Evolutionary conservation across 331 rosid genomes (phyloP), one percentile per base, ranked within the genome.

Genomic region (Erythrophleum ivorense): DNA sequence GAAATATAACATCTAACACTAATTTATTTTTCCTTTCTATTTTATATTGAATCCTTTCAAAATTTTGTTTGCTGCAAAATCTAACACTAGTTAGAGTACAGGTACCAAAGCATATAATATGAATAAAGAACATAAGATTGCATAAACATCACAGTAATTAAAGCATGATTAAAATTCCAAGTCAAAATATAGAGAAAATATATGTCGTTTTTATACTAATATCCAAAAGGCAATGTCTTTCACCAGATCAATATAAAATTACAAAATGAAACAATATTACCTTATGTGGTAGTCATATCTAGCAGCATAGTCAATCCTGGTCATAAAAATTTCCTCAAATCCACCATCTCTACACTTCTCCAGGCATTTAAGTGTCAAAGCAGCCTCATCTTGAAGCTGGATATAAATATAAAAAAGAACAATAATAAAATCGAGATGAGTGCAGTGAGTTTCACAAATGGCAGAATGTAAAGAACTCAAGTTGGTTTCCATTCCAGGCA

Each of bases 251-350:
- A 52, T 65, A 40, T 33, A 53, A 34, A 76, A 66, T 48, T 45
- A 52, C 38, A 66, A 60, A n/a, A 71, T 6, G 52, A 48, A 68
- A 80, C 50, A 80, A 63, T 21, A 52, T 80, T 88, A 91, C 99
- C 99, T 92, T 72, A 96, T 82, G 78, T 91, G 89, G 78, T 91
- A 91, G 80, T 96, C 99, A 86, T 91, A 93, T 82, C 91, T 91
- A 78, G 88, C 80, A 72, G 97, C 92, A 85, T 58, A 88, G 88
- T 96, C 98, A 78, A 93, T 77, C 86, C 81, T 92, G 78, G 95
- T 94, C 97, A 96, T 88, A 86, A 93, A 96, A 68, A 88, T 83
- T 84, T 92, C 98, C 85, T 96, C 97, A 85, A 96, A 96, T 70
- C 97, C 98, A 80, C 92, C 91, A 76, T 90, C 94, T 82, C 84